A percentile compares a stretch with the other conserved stretches of the same genome.
phyloP scores from a whole-genome alignment of 495 filamentous ascomycete species.

The Aspergillus indologenus region DNA sequence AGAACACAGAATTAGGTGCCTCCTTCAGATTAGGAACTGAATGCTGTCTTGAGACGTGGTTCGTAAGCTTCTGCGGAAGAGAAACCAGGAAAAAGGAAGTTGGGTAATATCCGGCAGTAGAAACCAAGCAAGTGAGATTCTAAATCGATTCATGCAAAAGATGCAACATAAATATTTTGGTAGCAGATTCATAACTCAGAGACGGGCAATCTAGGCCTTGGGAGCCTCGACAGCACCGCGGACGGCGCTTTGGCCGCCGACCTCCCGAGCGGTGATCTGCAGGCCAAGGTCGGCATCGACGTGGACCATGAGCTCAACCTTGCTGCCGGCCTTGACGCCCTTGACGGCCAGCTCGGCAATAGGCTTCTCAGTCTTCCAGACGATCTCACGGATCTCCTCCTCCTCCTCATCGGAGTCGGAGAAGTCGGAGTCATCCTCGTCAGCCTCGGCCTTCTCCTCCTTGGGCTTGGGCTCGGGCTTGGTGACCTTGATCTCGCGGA shows the following conservation, averaged over 20 bases:
- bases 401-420: constrained; percentile 66
- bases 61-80: constrained; percentile 5
- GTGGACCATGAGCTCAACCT: constrained; percentile 90
- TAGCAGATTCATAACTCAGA: constrained; percentile 13
- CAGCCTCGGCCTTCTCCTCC: constrained; percentile 58
- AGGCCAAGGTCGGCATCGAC: constrained; percentile 74
- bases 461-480: constrained; percentile 76
- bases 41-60: not conserved
- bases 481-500: constrained; percentile 82
- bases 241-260: constrained; percentile 81
- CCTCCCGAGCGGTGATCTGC: constrained; percentile 76
- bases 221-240: constrained; percentile 62
- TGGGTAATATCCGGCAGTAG: constrained; percentile 7
- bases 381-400: constrained; percentile 79
- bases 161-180: constrained; percentile 19
- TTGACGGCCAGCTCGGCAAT: constrained; percentile 84
- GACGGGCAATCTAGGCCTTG: constrained; percentile 16
- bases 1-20: not conserved
- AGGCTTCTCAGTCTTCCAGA: constrained; percentile 84
- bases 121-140: constrained; percentile 7
- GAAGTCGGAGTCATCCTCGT: constrained; percentile 64
- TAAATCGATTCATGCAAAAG: constrained; percentile 9
- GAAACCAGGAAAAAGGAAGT: constrained; percentile 6
- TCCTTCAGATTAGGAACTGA: not conserved
- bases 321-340: constrained; percentile 80